Conservation (phyloP, 148 eudicot species). For the Rhododendron ferrugineum region DNA sequence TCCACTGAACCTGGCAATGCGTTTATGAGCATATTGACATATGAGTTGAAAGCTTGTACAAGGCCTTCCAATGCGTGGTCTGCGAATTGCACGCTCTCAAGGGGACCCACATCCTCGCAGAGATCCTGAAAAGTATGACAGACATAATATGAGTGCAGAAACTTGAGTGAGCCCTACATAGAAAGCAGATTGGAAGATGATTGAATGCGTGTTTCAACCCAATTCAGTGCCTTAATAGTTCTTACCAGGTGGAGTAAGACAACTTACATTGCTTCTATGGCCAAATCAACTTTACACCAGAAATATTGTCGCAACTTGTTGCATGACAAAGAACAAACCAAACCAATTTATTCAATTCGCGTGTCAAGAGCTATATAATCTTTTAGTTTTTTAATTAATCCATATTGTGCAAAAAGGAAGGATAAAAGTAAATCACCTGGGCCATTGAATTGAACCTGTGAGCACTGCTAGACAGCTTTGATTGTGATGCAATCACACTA, state of each 20-base stretch:
- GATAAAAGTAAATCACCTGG: conserved; percentile 45
- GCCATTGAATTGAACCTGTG: conserved; percentile 76
- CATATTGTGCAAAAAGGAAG: background rate
- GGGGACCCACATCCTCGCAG: conserved; percentile 69
- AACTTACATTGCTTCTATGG: background rate
- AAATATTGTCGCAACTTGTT: background rate
- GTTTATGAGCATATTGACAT: conserved; percentile 48
- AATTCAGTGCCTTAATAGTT: background rate
- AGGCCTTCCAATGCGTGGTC: conserved; percentile 66
- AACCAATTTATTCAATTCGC: background rate
- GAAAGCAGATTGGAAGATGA: conserved; percentile 5
- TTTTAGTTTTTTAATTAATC: background rate
- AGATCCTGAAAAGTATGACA: conserved; percentile 44
- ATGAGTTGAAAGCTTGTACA: conserved; percentile 55
- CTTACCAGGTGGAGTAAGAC: background rate
- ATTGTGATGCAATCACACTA: conserved; percentile 34
- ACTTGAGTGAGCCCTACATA: background rate
- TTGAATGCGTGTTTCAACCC: background rate
- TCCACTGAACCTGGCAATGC: conserved; percentile 71
- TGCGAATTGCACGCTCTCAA: conserved; percentile 53
- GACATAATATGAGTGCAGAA: background rate
- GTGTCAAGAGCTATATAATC: background rate
- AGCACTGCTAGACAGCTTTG: conserved; percentile 74
- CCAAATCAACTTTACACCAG: background rate
- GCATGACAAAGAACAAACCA: background rate